Percentiles rank a stretch among this genome's conserved stretches.
Conservation (phyloP, 495 filamentous ascomycete species). For the Ramalina peruviana region DNA sequence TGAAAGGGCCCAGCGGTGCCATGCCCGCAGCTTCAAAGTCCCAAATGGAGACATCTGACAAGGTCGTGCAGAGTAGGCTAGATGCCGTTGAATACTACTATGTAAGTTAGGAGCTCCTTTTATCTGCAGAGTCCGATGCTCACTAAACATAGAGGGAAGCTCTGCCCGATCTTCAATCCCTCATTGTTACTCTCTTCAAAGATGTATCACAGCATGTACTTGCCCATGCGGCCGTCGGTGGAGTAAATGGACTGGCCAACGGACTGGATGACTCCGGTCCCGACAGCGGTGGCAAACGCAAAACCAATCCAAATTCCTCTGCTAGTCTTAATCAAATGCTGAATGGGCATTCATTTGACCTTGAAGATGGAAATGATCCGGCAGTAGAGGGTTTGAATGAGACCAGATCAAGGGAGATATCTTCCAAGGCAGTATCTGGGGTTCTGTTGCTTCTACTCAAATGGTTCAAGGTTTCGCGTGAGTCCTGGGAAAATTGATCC, state of each 20-base stretch:
- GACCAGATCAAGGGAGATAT: constrained; percentile 68
- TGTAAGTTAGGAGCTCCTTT: constrained; percentile 35
- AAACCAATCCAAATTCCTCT: constrained; percentile 16
- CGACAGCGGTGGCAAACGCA: constrained; percentile 12
- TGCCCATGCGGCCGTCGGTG: constrained; percentile 39
- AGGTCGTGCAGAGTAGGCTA: constrained; percentile 47
- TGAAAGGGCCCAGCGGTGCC: constrained; percentile 19
- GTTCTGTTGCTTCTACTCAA: constrained; percentile 75
- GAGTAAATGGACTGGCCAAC: constrained; percentile 29
- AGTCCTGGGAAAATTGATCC: constrained; percentile 19
- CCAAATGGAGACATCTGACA: constrained; percentile 43
- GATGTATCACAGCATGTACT: constrained; percentile 67
- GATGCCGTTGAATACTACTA: constrained; percentile 73
- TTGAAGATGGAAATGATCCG: constrained; percentile 25
- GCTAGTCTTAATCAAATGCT: constrained; percentile 19
- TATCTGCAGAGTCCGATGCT: constrained; percentile 8
- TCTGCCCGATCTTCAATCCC: constrained; percentile 74
- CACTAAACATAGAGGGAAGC: constrained; percentile 43
- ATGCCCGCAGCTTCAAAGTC: constrained; percentile 17
- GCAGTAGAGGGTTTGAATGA: constrained; percentile 65
- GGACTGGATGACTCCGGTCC: constrained; percentile 17
- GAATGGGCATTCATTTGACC: constrained; percentile 16
- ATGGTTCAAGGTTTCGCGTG: constrained; percentile 94
- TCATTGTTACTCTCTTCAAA: constrained; percentile 88
- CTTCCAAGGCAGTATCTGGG: constrained; percentile 77